Evolutionary conservation across 73 alveolate species (phyloP).

Genomic region (Halteria grandinella): DNA sequence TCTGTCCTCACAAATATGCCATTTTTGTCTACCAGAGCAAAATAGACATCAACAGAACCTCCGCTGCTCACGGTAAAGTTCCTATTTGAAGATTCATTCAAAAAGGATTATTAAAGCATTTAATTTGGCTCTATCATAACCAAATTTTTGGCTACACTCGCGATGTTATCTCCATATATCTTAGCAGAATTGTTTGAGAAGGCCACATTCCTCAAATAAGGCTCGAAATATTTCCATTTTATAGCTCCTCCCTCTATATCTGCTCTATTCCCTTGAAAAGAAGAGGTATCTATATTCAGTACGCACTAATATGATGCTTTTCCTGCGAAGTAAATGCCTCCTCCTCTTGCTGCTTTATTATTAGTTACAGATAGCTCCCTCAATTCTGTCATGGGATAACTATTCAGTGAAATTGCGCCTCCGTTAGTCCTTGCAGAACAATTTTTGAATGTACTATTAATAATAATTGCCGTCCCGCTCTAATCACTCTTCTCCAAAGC

Average conservation of each 20-base stretch:
- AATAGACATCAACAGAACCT: no score
- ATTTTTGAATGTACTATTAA: no score
- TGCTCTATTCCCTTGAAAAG: constrained; percentile 9
- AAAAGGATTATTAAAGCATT: no score
- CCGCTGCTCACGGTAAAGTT: no score
- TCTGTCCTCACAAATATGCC: no score
- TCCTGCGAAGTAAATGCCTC: constrained; percentile 24
- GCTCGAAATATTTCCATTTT: constrained; percentile 28
- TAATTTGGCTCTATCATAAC: no score
- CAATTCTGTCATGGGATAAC: background rate
- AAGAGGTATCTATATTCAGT: background rate
- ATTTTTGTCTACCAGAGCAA: no score
- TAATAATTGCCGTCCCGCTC: no score
- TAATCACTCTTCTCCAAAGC: no score
- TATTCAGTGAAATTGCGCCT: constrained; percentile 14
- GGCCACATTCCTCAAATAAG: background rate
- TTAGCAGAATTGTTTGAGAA: constrained; percentile 6
- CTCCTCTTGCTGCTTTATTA: background rate
- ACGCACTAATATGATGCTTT: constrained; percentile 25
- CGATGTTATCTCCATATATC: constrained; percentile 18
- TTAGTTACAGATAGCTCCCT: background rate
- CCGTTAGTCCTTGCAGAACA: background rate
- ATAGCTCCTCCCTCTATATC: constrained; percentile 37
- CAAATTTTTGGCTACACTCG: constrained; percentile 16
- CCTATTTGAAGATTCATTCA: no score